Conservation (phyloP, 2,329 filamentous ascomycete species). For the Leptographium flavum region DNA sequence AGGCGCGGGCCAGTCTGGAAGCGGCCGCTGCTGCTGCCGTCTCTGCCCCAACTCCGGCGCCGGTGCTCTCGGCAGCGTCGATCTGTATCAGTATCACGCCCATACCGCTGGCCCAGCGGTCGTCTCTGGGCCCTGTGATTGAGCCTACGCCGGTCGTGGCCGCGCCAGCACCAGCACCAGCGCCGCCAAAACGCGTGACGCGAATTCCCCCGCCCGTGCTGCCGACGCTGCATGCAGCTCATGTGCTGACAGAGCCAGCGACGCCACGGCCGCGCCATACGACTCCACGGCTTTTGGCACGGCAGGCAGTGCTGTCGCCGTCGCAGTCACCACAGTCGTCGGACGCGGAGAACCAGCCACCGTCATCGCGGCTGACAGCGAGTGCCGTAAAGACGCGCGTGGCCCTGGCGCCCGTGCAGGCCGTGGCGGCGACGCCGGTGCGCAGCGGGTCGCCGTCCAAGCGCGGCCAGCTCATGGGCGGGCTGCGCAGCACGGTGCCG, state of each 20-base stretch:
- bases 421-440: constrained; percentile 25
- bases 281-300: constrained; percentile 33
- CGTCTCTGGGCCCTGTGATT: not conserved
- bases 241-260: constrained; percentile 15
- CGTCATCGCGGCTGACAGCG: constrained; percentile 46
- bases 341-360: constrained; percentile 67
- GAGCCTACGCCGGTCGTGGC: constrained; percentile 1
- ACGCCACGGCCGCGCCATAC: constrained; percentile 26
- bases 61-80: not conserved
- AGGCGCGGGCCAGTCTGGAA: not conserved
- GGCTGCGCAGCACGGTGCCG: constrained; percentile 40
- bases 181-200: not conserved
- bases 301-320: constrained; percentile 41
- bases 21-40: not conserved
- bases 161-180: not conserved
- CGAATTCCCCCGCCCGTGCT: not conserved
- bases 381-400: constrained; percentile 30
- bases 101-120: not conserved
- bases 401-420: constrained; percentile 25
- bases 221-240: not conserved
- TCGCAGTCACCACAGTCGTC: constrained; percentile 62
- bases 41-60: not conserved
- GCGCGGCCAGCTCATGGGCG: constrained; percentile 34
- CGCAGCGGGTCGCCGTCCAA: constrained; percentile 45
- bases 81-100: not conserved